A percentile compares a stretch with the other conserved stretches of the same genome.
These are phyloP conservation scores for Ramaria sp. DNA, from an alignment of 768 basidiomycete genomes.

Conservation along the genomic window DNA sequence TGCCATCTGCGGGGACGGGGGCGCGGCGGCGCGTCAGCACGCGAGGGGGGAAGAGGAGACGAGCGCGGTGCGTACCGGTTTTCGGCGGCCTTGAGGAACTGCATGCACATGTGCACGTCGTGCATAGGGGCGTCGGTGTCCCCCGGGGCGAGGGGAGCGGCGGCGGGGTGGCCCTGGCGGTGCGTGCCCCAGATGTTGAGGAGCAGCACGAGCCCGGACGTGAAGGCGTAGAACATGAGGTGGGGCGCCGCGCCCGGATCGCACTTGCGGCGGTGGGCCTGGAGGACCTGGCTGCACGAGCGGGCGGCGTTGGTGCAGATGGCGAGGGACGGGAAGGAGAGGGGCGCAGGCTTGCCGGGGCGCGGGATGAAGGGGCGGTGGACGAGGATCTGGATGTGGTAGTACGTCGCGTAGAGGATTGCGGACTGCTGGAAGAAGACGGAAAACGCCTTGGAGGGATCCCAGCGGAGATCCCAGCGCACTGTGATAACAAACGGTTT, in stretches of 20 bases:
- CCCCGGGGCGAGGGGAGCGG: background rate
- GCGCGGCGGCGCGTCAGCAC: too few relatives aligned
- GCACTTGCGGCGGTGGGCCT: slow-evolving; percentile 36
- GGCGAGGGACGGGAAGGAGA: slow-evolving; percentile 56
- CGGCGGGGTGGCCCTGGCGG: slow-evolving; percentile 27
- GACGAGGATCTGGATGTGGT: slow-evolving; percentile 29
- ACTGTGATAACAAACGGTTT: slow-evolving; percentile 17
- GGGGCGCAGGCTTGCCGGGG: slow-evolving; percentile 31
- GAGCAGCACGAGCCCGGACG: slow-evolving; percentile 45
- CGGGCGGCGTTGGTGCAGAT: slow-evolving; percentile 79
- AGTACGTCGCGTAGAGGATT: slow-evolving; percentile 26
- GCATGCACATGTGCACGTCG: slow-evolving; percentile 51
- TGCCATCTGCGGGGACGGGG: slow-evolving; percentile 34
- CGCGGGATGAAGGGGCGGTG: slow-evolving; percentile 36
- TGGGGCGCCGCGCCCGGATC: slow-evolving; percentile 17
- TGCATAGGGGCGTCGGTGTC: slow-evolving; percentile 42
- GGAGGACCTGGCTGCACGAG: slow-evolving; percentile 61
- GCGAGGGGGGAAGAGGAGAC: background rate
- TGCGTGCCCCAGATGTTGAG: slow-evolving; percentile 58
- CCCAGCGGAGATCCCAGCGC: slow-evolving; percentile 35
- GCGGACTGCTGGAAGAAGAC: slow-evolving; percentile 26
- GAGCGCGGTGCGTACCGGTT: slow-evolving; percentile 6
- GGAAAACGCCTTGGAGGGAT: slow-evolving; percentile 29
- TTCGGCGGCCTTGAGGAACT: slow-evolving; percentile 36
- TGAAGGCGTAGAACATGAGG: slow-evolving; percentile 33